Evolutionary conservation across 306 rosid species (phyloP).

Genomic region (Astragalus glycyphyllos): DNA sequence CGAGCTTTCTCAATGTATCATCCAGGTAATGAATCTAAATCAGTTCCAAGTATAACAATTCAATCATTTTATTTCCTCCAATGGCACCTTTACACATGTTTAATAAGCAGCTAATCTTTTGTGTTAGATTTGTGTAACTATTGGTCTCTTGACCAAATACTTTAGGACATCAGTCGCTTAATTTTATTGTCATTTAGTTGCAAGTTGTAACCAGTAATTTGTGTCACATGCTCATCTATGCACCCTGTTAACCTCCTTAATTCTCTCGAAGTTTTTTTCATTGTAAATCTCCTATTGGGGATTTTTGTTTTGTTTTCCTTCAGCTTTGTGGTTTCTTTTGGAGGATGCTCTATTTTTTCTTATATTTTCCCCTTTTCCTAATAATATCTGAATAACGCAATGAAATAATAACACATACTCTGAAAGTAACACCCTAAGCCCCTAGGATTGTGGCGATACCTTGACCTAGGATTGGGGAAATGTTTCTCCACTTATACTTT

Average conservation of each 20-base stretch:
- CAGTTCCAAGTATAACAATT: conserved; percentile 4
- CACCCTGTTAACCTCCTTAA: conserved; percentile 10
- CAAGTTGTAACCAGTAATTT: conserved; percentile 6
- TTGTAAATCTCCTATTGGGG: not conserved
- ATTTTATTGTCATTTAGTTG: conserved; percentile 10
- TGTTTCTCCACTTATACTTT: not conserved
- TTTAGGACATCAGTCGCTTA: not conserved
- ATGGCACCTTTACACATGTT: conserved; percentile 4
- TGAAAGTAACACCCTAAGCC: not conserved
- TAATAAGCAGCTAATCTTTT: conserved; percentile 6
- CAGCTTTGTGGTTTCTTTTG: conserved; percentile 12
- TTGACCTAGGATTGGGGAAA: conserved; percentile 29
- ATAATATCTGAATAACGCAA: not conserved
- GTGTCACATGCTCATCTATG: not conserved
- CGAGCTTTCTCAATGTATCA: conserved; percentile 94
- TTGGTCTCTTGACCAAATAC: conserved; percentile 11
- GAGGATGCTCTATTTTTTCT: not conserved
- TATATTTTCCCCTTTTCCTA: not conserved
- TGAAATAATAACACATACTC: not conserved
- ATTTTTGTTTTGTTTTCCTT: not conserved
- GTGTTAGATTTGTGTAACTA: conserved; percentile 21
- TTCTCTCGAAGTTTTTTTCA: not conserved
- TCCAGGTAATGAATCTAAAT: conserved; percentile 77
- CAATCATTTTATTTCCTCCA: conserved; percentile 3
- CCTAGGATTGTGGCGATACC: no score